Base-by-base conservation (phyloP, 495 filamentous ascomycete genomes). In the Pseudotulostoma volvatum region DNA sequence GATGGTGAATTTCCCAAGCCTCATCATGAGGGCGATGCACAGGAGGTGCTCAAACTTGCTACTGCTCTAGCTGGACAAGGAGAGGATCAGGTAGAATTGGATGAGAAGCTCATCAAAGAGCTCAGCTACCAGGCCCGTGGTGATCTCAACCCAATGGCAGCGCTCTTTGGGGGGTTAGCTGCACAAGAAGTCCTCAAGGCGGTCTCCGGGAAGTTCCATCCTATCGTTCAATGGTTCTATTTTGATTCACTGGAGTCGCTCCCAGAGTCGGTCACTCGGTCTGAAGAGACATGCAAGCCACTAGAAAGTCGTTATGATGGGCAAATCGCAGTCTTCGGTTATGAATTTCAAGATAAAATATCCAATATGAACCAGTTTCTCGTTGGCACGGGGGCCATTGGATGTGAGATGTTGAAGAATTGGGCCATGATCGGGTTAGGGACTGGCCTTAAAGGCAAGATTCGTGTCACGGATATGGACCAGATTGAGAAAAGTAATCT, bases 371-470 rank as follows among this genome's bases (percentile, higher is more conserved):
- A 74, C 35, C 70, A 93, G 50, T 99, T 99, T 68, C 69, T 99
- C 16, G 92, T 99, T 36, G 92, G 92, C 43, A 83, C 92, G 17
- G 92, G 92, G 43, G 92, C 92, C 41, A 99, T 99, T 54, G 92
- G 92, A 21, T 99, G 92, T 52, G 92, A 99, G 54, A 99, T 95
- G 73, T 66, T 99, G 39, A 99, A 99, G 72, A 96, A 95, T 56
- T 99, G 92, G 90, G 90, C 92, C 18, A 88, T 96, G 86, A 92
- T 96, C 49, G 92, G 92, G 43, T 67, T 99, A 36, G 88, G 78
- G 31, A 82, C 82, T 31, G 92, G 92, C 23, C 81, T 81, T 16
- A 72, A 86, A 21, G 92, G 92, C 45, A 79, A 79, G 50, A 87
- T 99, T 52, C 81, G 55, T 16, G 81, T 96, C 17, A 94, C 92